Evolutionary conservation across 1,284 basidiomycete genomes (phyloP).

Genomic region (Moesziomyces sp.): DNA sequence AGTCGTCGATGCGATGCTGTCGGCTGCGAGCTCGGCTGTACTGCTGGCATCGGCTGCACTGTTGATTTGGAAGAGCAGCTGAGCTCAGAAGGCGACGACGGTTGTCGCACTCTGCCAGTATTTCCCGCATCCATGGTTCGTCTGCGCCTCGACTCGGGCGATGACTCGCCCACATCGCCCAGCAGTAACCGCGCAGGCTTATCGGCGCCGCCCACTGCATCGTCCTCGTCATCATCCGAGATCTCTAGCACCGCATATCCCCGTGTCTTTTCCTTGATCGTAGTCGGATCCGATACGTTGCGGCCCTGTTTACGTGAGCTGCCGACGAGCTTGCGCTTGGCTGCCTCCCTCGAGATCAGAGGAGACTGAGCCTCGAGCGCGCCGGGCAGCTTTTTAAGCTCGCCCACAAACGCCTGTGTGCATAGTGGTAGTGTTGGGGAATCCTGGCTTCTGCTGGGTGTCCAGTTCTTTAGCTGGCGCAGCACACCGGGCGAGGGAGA

Average conservation of each 20-base stretch:
- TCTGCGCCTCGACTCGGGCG: conserved; percentile 37
- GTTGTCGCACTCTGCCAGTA: conserved; percentile 31
- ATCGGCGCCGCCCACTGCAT: not conserved
- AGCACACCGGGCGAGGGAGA: conserved; percentile 45
- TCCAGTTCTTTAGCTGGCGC: conserved; percentile 27
- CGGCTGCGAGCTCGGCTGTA: conserved; percentile 12
- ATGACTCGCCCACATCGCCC: conserved; percentile 34
- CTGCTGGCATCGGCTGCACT: not conserved
- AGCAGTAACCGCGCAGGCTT: conserved; percentile 27
- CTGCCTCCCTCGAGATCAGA: conserved; percentile 19
- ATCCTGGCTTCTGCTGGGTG: conserved; percentile 35
- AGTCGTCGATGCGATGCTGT: conserved; percentile 11
- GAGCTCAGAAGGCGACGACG: conserved; percentile 7
- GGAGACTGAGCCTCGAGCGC: conserved; percentile 32
- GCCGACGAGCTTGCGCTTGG: conserved; percentile 25
- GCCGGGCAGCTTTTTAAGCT: conserved; percentile 39
- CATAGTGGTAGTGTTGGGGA: conserved; percentile 41
- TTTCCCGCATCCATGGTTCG: conserved; percentile 37
- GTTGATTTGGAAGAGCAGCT: conserved; percentile 8
- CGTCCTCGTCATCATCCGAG: conserved; percentile 29
- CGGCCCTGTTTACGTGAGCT: conserved; percentile 2
- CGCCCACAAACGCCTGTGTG: conserved; percentile 49
- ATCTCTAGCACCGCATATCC: conserved; percentile 15
- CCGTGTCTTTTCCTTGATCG: conserved; percentile 7
- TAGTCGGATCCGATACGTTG: conserved; percentile 24